phyloP scores from a whole-genome alignment of 2,329 filamentous ascomycete genomes.

The Colletotrichum tabaci region DNA sequence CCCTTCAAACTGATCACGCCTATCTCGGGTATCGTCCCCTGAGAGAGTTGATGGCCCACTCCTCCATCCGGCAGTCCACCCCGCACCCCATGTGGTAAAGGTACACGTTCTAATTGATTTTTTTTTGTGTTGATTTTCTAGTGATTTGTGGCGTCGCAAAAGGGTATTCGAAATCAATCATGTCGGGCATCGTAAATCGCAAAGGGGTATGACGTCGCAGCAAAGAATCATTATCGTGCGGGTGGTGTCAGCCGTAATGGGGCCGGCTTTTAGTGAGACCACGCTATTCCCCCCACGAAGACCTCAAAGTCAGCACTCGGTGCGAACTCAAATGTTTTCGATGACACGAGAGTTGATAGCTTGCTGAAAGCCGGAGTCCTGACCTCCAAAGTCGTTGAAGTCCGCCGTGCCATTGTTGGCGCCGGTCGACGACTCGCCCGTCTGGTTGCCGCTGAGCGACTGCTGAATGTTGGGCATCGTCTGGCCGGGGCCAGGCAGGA shows the following conservation, averaged over 20 bases:
- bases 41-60: slow-evolving; percentile 9
- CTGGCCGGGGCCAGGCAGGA: slow-evolving; percentile 76
- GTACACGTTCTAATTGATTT: slow-evolving; percentile 20
- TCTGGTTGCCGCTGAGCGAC: slow-evolving; percentile 57
- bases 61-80: neutral
- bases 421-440: slow-evolving; percentile 56
- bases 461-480: slow-evolving; percentile 66
- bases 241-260: slow-evolving; percentile 15
- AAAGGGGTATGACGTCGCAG: slow-evolving; percentile 13
- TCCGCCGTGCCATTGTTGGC: slow-evolving; percentile 52
- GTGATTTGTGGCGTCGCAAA: slow-evolving; percentile 8
- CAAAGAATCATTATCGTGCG: slow-evolving; percentile 13
- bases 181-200: slow-evolving; percentile 28
- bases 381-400: slow-evolving; percentile 66
- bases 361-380: slow-evolving; percentile 77
- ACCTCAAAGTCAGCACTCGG: slow-evolving; percentile 41
- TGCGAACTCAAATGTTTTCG: slow-evolving; percentile 81
- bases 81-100: slow-evolving; percentile 8
- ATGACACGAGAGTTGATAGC: slow-evolving; percentile 87
- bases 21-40: slow-evolving; percentile 35
- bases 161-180: slow-evolving; percentile 38
- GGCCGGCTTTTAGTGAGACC: slow-evolving; percentile 36
- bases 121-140: neutral
- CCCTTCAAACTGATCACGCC: slow-evolving; percentile 22
- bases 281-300: slow-evolving; percentile 39